These are phyloP conservation scores for Marasmius tenuissimus DNA, from an alignment of 1,284 basidiomycete genomes.

Conservation along the genomic window DNA sequence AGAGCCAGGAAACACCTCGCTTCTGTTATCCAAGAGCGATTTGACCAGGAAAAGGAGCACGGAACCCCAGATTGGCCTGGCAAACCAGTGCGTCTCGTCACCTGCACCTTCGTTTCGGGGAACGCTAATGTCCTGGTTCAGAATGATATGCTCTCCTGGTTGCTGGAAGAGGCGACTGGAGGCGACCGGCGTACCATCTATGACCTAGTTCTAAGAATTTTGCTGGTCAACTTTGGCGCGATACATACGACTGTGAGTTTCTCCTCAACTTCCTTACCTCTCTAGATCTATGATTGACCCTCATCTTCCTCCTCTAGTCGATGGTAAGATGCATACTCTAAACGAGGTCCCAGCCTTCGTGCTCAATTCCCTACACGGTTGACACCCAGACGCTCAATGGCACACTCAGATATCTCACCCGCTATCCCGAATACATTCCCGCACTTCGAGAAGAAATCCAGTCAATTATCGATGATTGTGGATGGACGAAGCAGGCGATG, in stretches of 20 bases:
- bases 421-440: constrained; percentile 27
- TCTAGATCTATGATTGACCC: not conserved
- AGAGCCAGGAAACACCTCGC: constrained; percentile 31
- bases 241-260: constrained; percentile 16
- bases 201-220: constrained; percentile 14
- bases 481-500: constrained; percentile 36
- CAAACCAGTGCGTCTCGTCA: constrained; percentile 25
- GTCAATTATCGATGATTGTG: constrained; percentile 25
- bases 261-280: not conserved
- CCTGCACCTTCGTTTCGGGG: not conserved
- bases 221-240: constrained; percentile 19
- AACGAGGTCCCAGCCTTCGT: constrained; percentile 6
- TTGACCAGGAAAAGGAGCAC: constrained; percentile 31
- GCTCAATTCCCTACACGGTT: not conserved
- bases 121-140: constrained; percentile 4
- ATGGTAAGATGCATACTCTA: not conserved
- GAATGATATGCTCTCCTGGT: constrained; percentile 30
- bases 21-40: constrained; percentile 42
- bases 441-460: constrained; percentile 37
- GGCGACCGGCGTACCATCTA: constrained; percentile 18
- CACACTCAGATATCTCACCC: constrained; percentile 28
- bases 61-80: constrained; percentile 31
- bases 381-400: constrained; percentile 15
- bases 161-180: constrained; percentile 23
- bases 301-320: not conserved